phyloP scores from a whole-genome alignment of 345 rosid species.

The Aethionema arabicum region DNA sequence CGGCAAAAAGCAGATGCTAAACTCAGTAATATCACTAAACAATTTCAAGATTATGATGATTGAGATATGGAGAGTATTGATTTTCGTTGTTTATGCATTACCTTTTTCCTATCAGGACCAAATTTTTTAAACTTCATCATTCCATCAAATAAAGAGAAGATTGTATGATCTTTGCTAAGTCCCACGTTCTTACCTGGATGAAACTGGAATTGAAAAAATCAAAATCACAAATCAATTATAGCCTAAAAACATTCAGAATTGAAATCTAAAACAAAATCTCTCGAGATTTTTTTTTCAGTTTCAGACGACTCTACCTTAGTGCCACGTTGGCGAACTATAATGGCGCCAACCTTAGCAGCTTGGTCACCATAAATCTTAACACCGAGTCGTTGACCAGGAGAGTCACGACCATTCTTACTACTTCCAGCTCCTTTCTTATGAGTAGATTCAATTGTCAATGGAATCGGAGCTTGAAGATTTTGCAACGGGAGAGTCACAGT shows the following conservation, averaged over 20 bases:
- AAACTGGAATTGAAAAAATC: slow-evolving; percentile 46
- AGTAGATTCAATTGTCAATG: slow-evolving; percentile 73
- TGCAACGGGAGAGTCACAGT: slow-evolving; percentile 43
- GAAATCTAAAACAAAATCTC: slow-evolving; percentile 18
- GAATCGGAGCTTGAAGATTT: slow-evolving; percentile 41
- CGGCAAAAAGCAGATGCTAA: too few relatives aligned
- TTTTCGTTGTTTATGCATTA: slow-evolving; percentile 1
- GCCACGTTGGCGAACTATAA: slow-evolving; percentile 93
- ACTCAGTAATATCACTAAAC: too few relatives aligned
- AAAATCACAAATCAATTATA: neutral
- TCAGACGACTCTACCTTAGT: slow-evolving; percentile 62
- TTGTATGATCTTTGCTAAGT: slow-evolving; percentile 80
- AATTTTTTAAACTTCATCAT: slow-evolving; percentile 89
- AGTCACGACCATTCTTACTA: slow-evolving; percentile 99
- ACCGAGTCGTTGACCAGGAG: slow-evolving; percentile 81
- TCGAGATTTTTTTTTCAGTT: neutral
- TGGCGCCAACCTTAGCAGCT: slow-evolving; percentile 87
- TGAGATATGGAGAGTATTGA: too few relatives aligned
- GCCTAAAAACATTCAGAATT: slow-evolving; percentile 38
- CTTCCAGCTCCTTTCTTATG: slow-evolving; percentile 99
- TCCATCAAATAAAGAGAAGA: slow-evolving; percentile 87
- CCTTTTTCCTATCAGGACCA: slow-evolving; percentile 87
- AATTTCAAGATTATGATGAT: too few relatives aligned
- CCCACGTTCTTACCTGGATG: slow-evolving; percentile 98
- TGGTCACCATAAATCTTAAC: slow-evolving; percentile 95